Conservation (phyloP, 164 flowering plant genomes). For the Chimonanthus praecox region DNA sequence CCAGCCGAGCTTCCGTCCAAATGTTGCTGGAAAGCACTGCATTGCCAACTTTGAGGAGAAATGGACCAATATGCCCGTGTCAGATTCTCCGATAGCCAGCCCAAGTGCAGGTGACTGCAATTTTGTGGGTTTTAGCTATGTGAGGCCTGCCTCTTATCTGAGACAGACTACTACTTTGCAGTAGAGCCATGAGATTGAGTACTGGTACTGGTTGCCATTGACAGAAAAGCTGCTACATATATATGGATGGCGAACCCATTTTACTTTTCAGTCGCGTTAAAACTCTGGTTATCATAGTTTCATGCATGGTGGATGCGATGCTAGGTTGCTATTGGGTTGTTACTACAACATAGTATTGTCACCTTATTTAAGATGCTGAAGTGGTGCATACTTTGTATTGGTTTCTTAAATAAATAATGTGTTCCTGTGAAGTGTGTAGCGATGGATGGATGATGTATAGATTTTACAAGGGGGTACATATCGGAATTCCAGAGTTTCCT, state of each 20-base stretch:
- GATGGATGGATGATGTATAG: too few species aligned
- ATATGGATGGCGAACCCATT: too few species aligned
- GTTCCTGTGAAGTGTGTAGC: too few species aligned
- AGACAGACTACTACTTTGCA: constrained; percentile 6
- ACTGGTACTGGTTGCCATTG: neutral
- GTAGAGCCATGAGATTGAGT: neutral
- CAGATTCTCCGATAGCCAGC: constrained; percentile 74
- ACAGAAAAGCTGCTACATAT: neutral
- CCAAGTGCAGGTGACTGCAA: constrained; percentile 43
- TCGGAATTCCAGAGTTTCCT: too few species aligned
- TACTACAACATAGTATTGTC: neutral
- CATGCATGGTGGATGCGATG: neutral
- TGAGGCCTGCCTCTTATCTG: constrained; percentile 54
- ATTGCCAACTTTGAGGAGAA: constrained; percentile 73
- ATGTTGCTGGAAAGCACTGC: constrained; percentile 71
- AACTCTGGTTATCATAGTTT: neutral
- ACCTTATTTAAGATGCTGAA: neutral
- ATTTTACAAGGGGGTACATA: too few species aligned
- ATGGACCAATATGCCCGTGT: constrained; percentile 72
- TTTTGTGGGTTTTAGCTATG: constrained; percentile 64
- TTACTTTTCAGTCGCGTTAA: too few species aligned
- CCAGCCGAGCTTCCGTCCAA: constrained; percentile 71
- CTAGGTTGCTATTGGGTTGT: neutral
- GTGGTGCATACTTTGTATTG: too few species aligned
- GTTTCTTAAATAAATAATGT: too few species aligned